Base-by-base conservation (phyloP, 306 rosid species). In the Prunus armeniaca region DNA sequence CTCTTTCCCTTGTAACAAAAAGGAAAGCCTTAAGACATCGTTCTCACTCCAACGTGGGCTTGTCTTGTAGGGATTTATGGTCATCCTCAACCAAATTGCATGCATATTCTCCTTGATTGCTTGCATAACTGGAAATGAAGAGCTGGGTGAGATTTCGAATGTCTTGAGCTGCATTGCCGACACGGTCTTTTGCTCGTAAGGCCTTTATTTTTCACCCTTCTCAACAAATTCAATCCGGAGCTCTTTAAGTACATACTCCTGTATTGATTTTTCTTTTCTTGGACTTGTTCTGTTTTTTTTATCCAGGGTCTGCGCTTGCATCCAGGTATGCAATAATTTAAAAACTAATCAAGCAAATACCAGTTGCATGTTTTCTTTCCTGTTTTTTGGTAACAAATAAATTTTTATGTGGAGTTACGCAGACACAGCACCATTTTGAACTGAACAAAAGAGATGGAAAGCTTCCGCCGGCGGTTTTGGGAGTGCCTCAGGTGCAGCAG, bases 351-450 rank as follows among this genome's bases (percentile, higher is more conserved):
- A 14, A 25, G 34, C 12, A 69, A 27, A 28, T 9, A 45, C 6
- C 9, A 47, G 25, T 46, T 9, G 12, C 4, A 22, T 41, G 72
- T n/a, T 18, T 11, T 6, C 38, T 65, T 24, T 14, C 24, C 7
- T 25, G 6, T 49, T 25, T 25, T 24, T 24, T 25, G 6, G n/a
- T 20, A 46, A 46, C 12, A 69, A 25, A 22, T 49, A 43, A 27
- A 51, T 28, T 12, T 51, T 12, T 5, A 5, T 69, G 32, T 45
- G 55, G 54, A 72, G 28, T 57, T 55, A 10, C 82, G 85, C 88
- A 91, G 92, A 91, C 92, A 18, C 97, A 89, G 32, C 97, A 87
- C 86, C 86, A 89, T 81, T 6, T 89, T 62, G 91, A 89, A 85
- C 76, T 88, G 89, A 90, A 89, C 70, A 89, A 85, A 84, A 88